A percentile compares a stretch with the other conserved stretches of the same genome.
These are phyloP conservation scores for Asterophora parasitica DNA, from an alignment of 768 basidiomycete species.

Conservation along the genomic window DNA sequence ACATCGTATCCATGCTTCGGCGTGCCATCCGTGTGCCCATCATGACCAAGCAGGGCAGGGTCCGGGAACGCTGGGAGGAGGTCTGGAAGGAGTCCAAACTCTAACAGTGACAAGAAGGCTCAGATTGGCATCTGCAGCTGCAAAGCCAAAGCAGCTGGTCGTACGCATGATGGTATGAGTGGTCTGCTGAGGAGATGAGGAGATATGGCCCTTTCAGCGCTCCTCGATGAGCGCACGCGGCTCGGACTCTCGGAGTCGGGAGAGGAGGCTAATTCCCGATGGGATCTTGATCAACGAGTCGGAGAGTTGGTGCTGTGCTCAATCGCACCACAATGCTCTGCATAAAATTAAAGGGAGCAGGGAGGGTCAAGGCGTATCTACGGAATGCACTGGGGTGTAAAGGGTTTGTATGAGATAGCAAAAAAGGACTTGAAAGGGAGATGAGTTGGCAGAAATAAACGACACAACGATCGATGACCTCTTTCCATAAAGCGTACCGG, in stretches of 20 bases:
- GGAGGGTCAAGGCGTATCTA: not conserved
- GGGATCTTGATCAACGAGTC: constrained; percentile 6
- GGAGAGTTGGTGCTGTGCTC: constrained; percentile 12
- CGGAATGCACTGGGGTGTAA: too few species aligned
- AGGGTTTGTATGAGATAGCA: too few species aligned
- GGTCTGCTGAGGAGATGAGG: too few species aligned
- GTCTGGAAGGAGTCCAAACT: not conserved
- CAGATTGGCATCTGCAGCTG: too few species aligned
- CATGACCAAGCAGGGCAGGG: constrained; percentile 9
- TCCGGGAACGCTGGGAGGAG: not conserved
- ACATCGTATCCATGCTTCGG: constrained; percentile 7
- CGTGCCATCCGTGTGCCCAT: not conserved
- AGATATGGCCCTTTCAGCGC: too few species aligned
- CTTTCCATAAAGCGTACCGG: constrained; percentile 19
- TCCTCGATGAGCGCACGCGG: not conserved
- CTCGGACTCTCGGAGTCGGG: too few species aligned
- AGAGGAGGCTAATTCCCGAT: constrained; percentile 6
- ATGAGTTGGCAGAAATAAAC: not conserved
- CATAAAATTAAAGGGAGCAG: not conserved
- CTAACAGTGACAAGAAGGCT: not conserved
- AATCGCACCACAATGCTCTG: constrained; percentile 3
- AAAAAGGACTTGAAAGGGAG: not conserved
- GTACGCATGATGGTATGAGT: too few species aligned
- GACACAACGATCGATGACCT: too few species aligned
- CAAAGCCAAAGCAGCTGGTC: too few species aligned